phyloP scores from a whole-genome alignment of 129 eudicot species.

The Escallonia herrerae region DNA sequence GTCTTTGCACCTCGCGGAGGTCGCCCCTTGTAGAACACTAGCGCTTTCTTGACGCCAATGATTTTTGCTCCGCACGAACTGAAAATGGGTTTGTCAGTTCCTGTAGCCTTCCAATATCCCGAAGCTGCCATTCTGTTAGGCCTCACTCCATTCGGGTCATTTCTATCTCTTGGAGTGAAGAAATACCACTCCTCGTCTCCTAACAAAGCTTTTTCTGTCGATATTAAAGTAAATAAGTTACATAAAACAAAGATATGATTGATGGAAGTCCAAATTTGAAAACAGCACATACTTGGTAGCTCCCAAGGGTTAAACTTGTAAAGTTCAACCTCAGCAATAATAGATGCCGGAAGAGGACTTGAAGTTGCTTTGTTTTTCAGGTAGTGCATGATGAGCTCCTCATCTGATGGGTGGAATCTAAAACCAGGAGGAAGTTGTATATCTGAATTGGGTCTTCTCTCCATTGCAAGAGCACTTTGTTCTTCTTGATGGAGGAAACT shows the following conservation, averaged over 20 bases:
- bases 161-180: conserved; percentile 47
- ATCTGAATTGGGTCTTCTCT: conserved; percentile 7
- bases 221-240: neutral
- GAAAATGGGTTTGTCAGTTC: conserved; percentile 41
- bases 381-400: conserved; percentile 45
- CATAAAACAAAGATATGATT: neutral
- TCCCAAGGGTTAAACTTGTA: conserved; percentile 54
- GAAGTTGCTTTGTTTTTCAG: conserved; percentile 40
- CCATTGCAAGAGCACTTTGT: conserved; percentile 3
- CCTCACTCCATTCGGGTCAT: conserved; percentile 48
- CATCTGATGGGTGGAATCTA: conserved; percentile 46
- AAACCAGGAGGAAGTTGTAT: conserved; percentile 42
- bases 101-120: conserved; percentile 55
- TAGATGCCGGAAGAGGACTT: conserved; percentile 28
- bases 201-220: conserved; percentile 36
- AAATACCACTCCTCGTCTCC: conserved; percentile 58
- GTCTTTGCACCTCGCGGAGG: conserved; percentile 46
- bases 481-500: conserved; percentile 25
- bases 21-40: conserved; percentile 38
- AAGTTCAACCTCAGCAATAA: conserved; percentile 40
- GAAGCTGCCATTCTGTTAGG: conserved; percentile 46
- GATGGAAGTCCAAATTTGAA: neutral
- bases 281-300: conserved; percentile 28
- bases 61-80: conserved; percentile 17
- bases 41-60: conserved; percentile 40